Evolutionary conservation across 768 basidiomycete genomes (phyloP), one percentile per base, ranked within the genome.

Genomic region (Vararia minispora): DNA sequence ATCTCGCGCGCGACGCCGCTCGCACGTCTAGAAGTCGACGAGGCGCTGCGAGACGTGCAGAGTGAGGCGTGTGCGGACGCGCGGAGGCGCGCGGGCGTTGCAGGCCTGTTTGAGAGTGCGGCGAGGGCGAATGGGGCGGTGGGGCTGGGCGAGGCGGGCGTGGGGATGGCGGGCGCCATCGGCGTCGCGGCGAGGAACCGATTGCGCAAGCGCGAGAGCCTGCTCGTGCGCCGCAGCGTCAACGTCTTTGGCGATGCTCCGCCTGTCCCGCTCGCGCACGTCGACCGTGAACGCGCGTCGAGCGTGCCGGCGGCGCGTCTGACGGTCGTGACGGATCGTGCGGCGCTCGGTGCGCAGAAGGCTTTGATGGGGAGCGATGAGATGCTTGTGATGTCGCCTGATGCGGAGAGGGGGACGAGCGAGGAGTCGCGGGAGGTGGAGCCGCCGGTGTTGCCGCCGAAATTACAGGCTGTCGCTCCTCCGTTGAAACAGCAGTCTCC

Each of bases 21-120:
- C 28, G 74, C 76, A 24, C 77, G 87, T 33, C 65, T 69, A 21
- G 71, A 74, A 28, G 76, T 88, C 35, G 90, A 94, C 50, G 72
- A 79, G 30, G 77, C 76, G 9, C 62, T 97, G 13, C 68, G 72
- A 32, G 91, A 94, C 51, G 75, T 95, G 41, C 76, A 82, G 48
- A 90, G 88, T 9, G 76, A 80, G 42, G 64, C 66, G 17, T 82
- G 83, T 45, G 58, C 79, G 20, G 67, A 72, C 2, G 82, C 79
- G 12, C 72, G 91, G 29, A 79, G 79, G 6, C 70, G 64, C 38
- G 64, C 67, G 28, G 73, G 69, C 40, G 78, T 79, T 38, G 72
- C 76, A 50, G 72, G 74, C 42, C 61, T 83, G 36, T 79, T 80
- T 56, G 70, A 72, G 49, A 63, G 14, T 67, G 69, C 27, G 3